Evolutionary conservation across 805 yeast genomes (phyloP).

Genomic region (Starmerella gropengiesseri): DNA sequence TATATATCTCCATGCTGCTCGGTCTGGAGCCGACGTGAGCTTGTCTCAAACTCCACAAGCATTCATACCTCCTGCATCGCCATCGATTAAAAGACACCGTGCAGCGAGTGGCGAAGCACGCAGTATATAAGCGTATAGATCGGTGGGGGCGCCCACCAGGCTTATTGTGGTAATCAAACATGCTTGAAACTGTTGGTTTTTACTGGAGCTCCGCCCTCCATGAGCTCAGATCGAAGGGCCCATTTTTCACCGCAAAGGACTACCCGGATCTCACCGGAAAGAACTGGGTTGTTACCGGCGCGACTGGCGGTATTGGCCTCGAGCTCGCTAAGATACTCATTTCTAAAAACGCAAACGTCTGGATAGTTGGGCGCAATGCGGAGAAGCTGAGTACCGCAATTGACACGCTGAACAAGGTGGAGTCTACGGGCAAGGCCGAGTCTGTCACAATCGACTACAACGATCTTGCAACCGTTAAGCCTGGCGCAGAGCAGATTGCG

Average conservation of each 20-base stretch:
- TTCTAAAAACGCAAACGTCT: slow-evolving; percentile 28
- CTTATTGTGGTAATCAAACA: too few relatives aligned
- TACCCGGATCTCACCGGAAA: slow-evolving; percentile 31
- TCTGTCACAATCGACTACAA: slow-evolving; percentile 19
- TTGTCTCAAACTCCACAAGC: too few relatives aligned
- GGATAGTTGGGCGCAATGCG: slow-evolving; percentile 32
- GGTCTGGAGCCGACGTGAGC: too few relatives aligned
- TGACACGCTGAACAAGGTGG: slow-evolving; percentile 24
- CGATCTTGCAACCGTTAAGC: slow-evolving; percentile 24
- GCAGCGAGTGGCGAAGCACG: too few relatives aligned
- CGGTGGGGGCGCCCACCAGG: too few relatives aligned
- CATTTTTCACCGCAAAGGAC: slow-evolving; percentile 8
- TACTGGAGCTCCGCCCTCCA: too few relatives aligned
- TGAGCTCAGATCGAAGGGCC: slow-evolving; percentile 3
- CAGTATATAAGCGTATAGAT: too few relatives aligned
- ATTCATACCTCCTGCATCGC: too few relatives aligned
- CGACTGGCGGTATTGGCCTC: slow-evolving; percentile 24
- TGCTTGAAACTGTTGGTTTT: too few relatives aligned
- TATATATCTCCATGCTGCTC: too few relatives aligned
- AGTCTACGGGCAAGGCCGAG: slow-evolving; percentile 23
- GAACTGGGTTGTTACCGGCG: slow-evolving; percentile 26
- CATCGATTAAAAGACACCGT: too few relatives aligned
- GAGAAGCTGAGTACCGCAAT: slow-evolving; percentile 29
- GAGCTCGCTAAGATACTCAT: slow-evolving; percentile 14
- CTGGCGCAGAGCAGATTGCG: slow-evolving; percentile 19